Evolutionary conservation across 2,329 filamentous ascomycete species (phyloP), one percentile per base, ranked within the genome.

Genomic region (Microcyclosporella mali): DNA sequence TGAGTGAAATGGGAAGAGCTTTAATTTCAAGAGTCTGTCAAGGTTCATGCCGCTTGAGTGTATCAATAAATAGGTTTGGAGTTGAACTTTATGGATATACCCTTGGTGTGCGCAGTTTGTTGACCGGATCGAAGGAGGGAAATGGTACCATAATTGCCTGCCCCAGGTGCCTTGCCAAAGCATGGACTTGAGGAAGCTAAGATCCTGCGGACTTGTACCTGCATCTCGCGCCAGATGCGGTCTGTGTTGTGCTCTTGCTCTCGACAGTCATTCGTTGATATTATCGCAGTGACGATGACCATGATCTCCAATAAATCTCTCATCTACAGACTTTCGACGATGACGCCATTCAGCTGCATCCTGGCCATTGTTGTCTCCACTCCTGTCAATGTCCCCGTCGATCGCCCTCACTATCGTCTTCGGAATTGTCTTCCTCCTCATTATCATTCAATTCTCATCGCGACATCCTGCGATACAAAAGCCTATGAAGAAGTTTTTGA

Each of bases 401-500:
- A 46, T 47, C 39, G 29, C 43, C 37, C 42, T 56, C 18, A 51
- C 50, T 19, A 38, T 44, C 15, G 39, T 56, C 32, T 54, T 52
- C 37, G 31, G 44, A 28, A 50, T 39, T 31, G 41, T 58, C 17
- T 47, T 53, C 15, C 28, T 45, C 14, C 28, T 42, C 28, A 41
- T 51, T 6, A 31, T 52, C 19, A 38, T 44, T n/a, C 46, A 51
- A 41, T 38, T 18, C 31, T 27, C 14, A 11, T 43, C 45, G 18
- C 25, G 39, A 47, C 33, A 41, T 15, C 18, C 34, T 32, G 8
- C 12, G 15, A 27, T 37, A 19, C 33, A 40, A 44, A 27, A 36
- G 32, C 51, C 12, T 31, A 67, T 67, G 65, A 65, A 60, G 52
- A 63, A 58, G 33, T 61, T 69, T 47, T 35, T 68, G 38, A 50